Conservation (phyloP, 306 rosid genomes). For the Myrica gale region DNA sequence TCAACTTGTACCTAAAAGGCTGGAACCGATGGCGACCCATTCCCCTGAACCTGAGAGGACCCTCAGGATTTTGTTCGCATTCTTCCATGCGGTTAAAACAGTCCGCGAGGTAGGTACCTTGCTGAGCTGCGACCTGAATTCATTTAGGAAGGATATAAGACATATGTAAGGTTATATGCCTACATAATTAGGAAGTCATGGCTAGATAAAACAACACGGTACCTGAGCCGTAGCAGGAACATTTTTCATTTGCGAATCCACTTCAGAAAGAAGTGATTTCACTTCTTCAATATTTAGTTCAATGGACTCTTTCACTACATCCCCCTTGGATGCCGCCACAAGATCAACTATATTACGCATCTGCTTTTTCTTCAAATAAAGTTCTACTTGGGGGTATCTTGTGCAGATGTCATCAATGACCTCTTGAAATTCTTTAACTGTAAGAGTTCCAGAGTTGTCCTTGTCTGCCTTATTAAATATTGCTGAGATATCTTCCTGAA, state of each 20-base stretch:
- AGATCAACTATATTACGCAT: constrained; percentile 69
- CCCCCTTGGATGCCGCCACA: constrained; percentile 59
- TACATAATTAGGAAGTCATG: not conserved
- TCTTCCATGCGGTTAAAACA: constrained; percentile 86
- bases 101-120: constrained; percentile 77
- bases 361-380: constrained; percentile 70
- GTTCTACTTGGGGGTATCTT: constrained; percentile 92
- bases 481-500: constrained; percentile 76
- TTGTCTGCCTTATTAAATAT: constrained; percentile 82
- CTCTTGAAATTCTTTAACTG: constrained; percentile 65
- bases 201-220: constrained; percentile 1
- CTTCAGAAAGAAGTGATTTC: constrained; percentile 78
- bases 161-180: constrained; percentile 4
- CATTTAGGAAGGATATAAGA: constrained; percentile 26
- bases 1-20: constrained; percentile 69
- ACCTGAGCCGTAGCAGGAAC: constrained; percentile 99
- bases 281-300: constrained; percentile 73
- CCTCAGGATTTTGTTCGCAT: constrained; percentile 73
- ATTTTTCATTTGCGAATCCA: constrained; percentile 90
- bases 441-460: constrained; percentile 78
- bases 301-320: constrained; percentile 47
- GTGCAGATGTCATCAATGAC: constrained; percentile 73
- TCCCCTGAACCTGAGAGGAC: constrained; percentile 94
- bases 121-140: constrained; percentile 93
- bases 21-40: constrained; percentile 91